Evolutionary conservation across 148 eudicot species (phyloP).

Genomic region (Dianthus caryophyllus): DNA sequence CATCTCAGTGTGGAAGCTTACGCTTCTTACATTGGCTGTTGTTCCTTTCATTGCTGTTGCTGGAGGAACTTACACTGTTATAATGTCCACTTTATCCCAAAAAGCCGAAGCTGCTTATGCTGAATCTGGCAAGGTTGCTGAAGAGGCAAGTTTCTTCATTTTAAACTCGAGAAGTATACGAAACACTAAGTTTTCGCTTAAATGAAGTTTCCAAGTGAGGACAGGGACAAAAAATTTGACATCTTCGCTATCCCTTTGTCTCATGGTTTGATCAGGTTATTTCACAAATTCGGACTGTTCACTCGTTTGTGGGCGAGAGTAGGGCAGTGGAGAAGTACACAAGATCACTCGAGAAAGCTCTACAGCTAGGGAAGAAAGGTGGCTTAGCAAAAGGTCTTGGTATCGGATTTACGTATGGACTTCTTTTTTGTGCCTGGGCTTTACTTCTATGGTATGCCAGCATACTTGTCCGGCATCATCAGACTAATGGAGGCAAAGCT

Average conservation of each 20-base stretch:
- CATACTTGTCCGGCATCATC: conserved; percentile 43
- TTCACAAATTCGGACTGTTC: conserved; percentile 64
- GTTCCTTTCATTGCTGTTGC: conserved; percentile 66
- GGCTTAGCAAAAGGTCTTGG: conserved; percentile 74
- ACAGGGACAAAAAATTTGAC: too few relatives aligned
- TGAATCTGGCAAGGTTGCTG: conserved; percentile 66
- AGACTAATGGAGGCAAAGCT: conserved; percentile 66
- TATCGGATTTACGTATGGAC: conserved; percentile 57
- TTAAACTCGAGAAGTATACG: neutral
- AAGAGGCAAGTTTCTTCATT: too few relatives aligned
- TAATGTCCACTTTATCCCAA: conserved; percentile 54
- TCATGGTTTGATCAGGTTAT: conserved; percentile 38
- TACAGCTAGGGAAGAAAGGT: conserved; percentile 49
- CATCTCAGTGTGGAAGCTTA: conserved; percentile 60
- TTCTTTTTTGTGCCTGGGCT: conserved; percentile 62
- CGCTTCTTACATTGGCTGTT: conserved; percentile 56
- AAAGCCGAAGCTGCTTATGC: conserved; percentile 68
- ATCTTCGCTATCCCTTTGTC: neutral
- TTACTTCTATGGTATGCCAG: conserved; percentile 72
- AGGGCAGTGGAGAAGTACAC: conserved; percentile 50
- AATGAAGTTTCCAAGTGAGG: too few relatives aligned
- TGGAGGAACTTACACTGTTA: conserved; percentile 53
- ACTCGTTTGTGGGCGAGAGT: conserved; percentile 63
- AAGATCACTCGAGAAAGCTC: conserved; percentile 43
- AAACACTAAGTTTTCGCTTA: neutral